These are phyloP conservation scores for Castanea mollissima DNA, from an alignment of 306 rosid genomes.

Conservation along the genomic window DNA sequence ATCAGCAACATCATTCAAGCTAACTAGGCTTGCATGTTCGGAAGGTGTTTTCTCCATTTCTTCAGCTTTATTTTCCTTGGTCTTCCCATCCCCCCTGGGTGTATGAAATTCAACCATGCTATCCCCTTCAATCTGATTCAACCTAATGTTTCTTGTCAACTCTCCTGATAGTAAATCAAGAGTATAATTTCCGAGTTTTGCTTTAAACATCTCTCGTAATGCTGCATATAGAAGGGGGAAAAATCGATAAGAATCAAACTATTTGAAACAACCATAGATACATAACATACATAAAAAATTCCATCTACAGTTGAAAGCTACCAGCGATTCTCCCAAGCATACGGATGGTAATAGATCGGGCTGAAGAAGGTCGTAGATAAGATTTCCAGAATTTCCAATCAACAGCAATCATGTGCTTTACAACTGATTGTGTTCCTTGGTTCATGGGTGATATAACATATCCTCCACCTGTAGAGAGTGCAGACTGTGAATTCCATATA, in stretches of 20 bases:
- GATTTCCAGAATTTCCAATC: slow-evolving; percentile 93
- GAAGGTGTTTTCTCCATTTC: slow-evolving; percentile 48
- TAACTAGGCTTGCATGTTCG: slow-evolving; percentile 50
- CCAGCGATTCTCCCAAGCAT: slow-evolving; percentile 91
- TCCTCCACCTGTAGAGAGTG: slow-evolving; percentile 70
- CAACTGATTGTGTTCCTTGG: slow-evolving; percentile 68
- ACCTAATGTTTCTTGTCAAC: slow-evolving; percentile 38
- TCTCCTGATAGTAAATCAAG: slow-evolving; percentile 46
- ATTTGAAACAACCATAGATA: background rate
- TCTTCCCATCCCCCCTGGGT: slow-evolving; percentile 33
- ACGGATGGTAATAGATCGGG: slow-evolving; percentile 61
- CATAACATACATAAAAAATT: background rate
- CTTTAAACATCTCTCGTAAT: slow-evolving; percentile 60
- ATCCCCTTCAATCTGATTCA: slow-evolving; percentile 39
- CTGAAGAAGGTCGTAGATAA: slow-evolving; percentile 55
- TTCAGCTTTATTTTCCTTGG: slow-evolving; percentile 27
- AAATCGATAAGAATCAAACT: background rate
- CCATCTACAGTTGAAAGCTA: slow-evolving; percentile 19
- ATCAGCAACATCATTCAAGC: slow-evolving; percentile 60
- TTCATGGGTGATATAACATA: slow-evolving; percentile 73
- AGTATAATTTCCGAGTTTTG: slow-evolving; percentile 38
- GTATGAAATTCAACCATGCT: slow-evolving; percentile 35
- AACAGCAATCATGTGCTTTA: slow-evolving; percentile 85
- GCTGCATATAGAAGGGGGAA: slow-evolving; percentile 40
- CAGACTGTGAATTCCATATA: background rate